Conservation (phyloP, 257 asterid species). For the Verbascum thapsus region DNA sequence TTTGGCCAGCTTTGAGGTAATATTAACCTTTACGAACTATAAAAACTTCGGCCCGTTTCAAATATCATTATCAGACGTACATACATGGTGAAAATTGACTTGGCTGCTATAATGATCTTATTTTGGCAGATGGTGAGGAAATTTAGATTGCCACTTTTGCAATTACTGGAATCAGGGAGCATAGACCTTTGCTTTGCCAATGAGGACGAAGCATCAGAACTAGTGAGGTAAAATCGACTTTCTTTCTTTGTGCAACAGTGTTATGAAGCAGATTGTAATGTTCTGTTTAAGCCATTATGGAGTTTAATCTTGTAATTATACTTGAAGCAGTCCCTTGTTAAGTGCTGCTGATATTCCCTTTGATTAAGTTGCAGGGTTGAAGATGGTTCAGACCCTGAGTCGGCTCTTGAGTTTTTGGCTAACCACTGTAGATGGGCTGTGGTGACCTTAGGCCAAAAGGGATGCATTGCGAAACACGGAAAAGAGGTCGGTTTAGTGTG, state of each 20-base stretch:
- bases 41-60: background rate
- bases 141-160: constrained; percentile 69
- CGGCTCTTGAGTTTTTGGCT: constrained; percentile 77
- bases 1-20: constrained; percentile 98
- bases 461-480: constrained; percentile 86
- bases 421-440: constrained; percentile 92
- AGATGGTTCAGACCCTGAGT: constrained; percentile 54
- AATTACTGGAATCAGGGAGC: constrained; percentile 78
- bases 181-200: constrained; percentile 96
- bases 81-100: constrained; percentile 1
- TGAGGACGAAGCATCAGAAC: constrained; percentile 93
- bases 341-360: constrained; percentile 19
- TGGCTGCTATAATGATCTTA: constrained; percentile 27
- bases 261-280: constrained; percentile 2
- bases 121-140: constrained; percentile 82
- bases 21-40: too few relatives aligned
- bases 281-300: background rate
- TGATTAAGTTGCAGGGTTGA: constrained; percentile 51
- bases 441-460: constrained; percentile 82
- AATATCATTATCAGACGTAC: background rate
- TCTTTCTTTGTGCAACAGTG: background rate
- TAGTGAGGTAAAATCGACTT: constrained; percentile 56
- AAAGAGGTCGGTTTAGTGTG: constrained; percentile 55
- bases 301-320: constrained; percentile 9
- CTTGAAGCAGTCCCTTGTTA: background rate